Evolutionary conservation across 2,329 filamentous ascomycete species (phyloP), one percentile per base, ranked within the genome.

Genomic region (Claviceps africana): DNA sequence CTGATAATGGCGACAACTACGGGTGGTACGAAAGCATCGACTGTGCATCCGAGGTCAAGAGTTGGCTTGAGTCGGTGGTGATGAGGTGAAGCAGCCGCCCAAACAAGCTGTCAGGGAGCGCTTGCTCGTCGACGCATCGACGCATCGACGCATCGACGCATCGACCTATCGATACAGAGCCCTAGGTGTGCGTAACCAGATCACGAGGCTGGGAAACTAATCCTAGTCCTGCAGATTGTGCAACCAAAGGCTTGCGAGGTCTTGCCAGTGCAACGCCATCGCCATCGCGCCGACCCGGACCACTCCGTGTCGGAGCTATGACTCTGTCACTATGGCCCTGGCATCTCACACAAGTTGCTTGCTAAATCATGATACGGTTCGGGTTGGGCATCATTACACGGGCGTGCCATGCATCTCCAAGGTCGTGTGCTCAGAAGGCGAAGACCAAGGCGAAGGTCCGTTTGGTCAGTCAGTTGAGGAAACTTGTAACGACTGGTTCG

Each of bases 221-320:
- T 39, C 40, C 42, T 19, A 46, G 40, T 30, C 31, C 22, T 45
- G 40, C 49, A 51, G 48, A 50, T 31, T 50, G 48, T 50, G 39
- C 48, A 35, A 50, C 48, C 37, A 17, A 50, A 22, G 25, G n/a
- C 37, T 21, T 40, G 35, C 47, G 25, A 2, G 22, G 13, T 28
- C 48, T n/a, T 50, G 25, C 28, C 10, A 19, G 42, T 50, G 48
- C 39, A 43, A 28, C n/a, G n/a, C 30, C 4, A 9, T 5, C 30
- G 10, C 37, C 48, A 22, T 17, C 33, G 25, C 28, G 8, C n/a
- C 22, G 35, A 48, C 10, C 22, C 17, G 35, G 28, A 42, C 40
- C 2, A 42, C 19, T 42, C 44, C 44, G 25, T 7, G 9, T 46
- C 44, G 28, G 28, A 46, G 17, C 44, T 17, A n/a, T n/a, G n/a